Base-by-base conservation (phyloP, 2,329 filamentous ascomycete species). In the Arthrobotrys entomopaga region DNA sequence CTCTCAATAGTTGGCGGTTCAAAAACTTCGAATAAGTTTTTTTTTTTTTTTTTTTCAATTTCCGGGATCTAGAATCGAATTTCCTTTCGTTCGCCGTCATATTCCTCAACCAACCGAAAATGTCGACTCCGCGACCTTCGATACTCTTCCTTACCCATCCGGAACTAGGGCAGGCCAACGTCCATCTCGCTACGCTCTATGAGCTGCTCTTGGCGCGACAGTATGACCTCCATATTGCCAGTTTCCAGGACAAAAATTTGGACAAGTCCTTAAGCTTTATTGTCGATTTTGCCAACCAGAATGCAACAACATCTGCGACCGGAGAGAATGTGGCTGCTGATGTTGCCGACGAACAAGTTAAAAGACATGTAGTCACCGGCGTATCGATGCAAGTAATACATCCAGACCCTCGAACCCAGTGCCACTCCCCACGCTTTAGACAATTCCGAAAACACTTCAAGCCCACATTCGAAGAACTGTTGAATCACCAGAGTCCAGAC, bases 81-180 rank as follows among this genome's bases (percentile, higher is more conserved):
- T 10, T 34, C 7, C 7, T 8, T 34, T 46, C 42, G 11, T n/a
- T 46, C 42, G 11, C 8, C n/a, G 6, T 46, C 16, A 5, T 3
- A 46, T 46, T 46, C 13, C 16, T 3, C 8, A 16, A 34, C 10
- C 29, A 10, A 34, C 7, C 1, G 46, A 63, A 49, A 20, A 66
- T 63, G 50, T 3, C 57, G 5, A 3, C 63, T 29, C 64, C 69
- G 11, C 58, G 63, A 11, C 53, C 63, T 5, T 66, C 65, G 46
- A 65, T 77, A 57, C 65, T 77, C 24, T 77, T 77, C 61, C 56
- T 77, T 11, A 77, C 76, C 19, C 74, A 77, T 52, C 60, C 70
- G 48, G 76, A 77, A 26, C 66, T 77, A 0, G 76, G 77, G n/a
- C 77, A 77, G 38, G 72, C 76, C 53, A 70, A 66, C 24, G 76